Evolutionary conservation across 768 basidiomycete species (phyloP), one percentile per base, ranked within the genome.

Genomic region (Calocybe cyanea): DNA sequence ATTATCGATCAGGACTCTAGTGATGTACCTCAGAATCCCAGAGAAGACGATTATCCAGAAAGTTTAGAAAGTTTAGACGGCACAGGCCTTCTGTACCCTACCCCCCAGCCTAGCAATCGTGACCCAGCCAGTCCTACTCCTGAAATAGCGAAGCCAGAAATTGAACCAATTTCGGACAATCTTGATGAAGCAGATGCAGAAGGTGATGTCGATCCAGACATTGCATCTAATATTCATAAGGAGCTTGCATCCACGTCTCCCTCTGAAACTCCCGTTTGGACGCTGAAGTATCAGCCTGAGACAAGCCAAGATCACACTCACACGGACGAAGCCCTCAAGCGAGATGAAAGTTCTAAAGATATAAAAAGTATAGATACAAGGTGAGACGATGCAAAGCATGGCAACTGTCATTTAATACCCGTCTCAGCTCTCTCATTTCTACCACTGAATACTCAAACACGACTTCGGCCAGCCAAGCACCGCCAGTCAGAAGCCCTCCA

Each of bases 201-300:
- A 39, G 69, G 65, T 7, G 65, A 65, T 25, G 56, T 68, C 8
- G 66, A 67, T 42, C 64, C 63, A 14, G 65, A 68, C 18, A 65
- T 66, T 17, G 49, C 57, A 9, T 54, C 45, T n/a, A 38, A 43
- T 19, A 41, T 38, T 24, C 38, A 37, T 13, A 55, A 39, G 18
- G 44, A 8, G 18, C 21, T 13, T 17, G 20, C 20, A 18, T 18
- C 40, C 21, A 38, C 33, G 17, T 25, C 20, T 7, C 44, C 37
- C 28, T n/a, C 19, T 38, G 36, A 30, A n/a, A 35, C 39, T 23
- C 38, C 7, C 18, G 35, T n/a, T 33, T 35, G 21, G 4, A 18
- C 19, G 17, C 19, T 35, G 13, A 19, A 3, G 14, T n/a, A 2
- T 28, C 25, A 28, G 25, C 25, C 25, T 11, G 11, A 28, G 25